A percentile compares a stretch with the other conserved stretches of the same genome.
phyloP scores from a whole-genome alignment of 2,329 filamentous ascomycete genomes.

The Pseudocercospora fuligena region DNA sequence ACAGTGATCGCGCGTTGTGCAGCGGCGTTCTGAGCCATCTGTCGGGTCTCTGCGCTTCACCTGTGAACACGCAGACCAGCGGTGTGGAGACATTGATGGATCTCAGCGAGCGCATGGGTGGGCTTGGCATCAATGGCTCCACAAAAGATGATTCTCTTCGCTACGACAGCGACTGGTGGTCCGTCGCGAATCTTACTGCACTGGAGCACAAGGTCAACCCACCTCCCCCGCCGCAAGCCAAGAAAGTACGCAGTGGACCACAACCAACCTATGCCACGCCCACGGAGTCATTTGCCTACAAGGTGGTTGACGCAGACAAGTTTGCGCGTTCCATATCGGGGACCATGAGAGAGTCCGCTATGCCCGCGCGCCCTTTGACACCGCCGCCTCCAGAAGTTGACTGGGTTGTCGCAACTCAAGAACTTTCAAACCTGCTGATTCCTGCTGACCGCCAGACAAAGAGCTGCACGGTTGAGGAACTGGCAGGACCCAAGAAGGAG shows the following conservation, averaged over 20 bases:
- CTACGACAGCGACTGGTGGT: conserved; percentile 54
- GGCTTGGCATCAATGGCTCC: conserved; percentile 29
- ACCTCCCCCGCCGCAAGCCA: conserved; percentile 57
- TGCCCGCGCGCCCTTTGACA: conserved; percentile 54
- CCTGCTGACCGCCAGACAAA: conserved; percentile 74
- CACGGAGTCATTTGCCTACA: conserved; percentile 85
- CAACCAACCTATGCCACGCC: conserved; percentile 80
- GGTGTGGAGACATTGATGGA: conserved; percentile 24
- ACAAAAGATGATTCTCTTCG: background rate
- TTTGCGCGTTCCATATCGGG: conserved; percentile 68
- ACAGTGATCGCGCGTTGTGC: conserved; percentile 86
- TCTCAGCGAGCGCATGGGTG: conserved; percentile 35
- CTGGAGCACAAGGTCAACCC: conserved; percentile 66
- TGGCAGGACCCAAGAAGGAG: conserved; percentile 66
- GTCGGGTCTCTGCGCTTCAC: conserved; percentile 68
- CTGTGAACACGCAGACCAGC: conserved; percentile 14
- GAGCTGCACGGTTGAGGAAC: conserved; percentile 78
- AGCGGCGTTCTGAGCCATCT: conserved; percentile 91
- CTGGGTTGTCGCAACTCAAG: conserved; percentile 83
- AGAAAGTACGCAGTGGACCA: conserved; percentile 61
- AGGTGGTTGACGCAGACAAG: conserved; percentile 71
- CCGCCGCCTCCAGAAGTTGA: conserved; percentile 80
- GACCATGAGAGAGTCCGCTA: conserved; percentile 46
- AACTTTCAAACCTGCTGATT: conserved; percentile 81
- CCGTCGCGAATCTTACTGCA: conserved; percentile 64